Base-by-base conservation (phyloP, 1,284 basidiomycete species). In the Cerrena zonata region DNA sequence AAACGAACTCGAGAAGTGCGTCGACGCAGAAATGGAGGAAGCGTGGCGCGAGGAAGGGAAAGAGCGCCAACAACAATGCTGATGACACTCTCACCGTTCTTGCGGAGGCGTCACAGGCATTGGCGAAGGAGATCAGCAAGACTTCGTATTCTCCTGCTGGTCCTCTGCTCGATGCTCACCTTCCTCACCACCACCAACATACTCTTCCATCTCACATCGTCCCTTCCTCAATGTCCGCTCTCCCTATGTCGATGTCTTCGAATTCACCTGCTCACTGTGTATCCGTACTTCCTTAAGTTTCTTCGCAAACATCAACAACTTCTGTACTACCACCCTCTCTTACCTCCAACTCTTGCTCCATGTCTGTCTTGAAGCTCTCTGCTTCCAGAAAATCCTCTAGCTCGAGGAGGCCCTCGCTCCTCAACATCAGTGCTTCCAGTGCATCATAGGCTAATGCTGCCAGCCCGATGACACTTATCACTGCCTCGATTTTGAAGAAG, bases 61-160 rank as follows among this genome's bases (percentile, higher is more conserved):
- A 86, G 72, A 76, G 78, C 48, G 56, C 59, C 26, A 53, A 58
- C 40, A 48, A 50, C 2, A 54, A 58, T 22, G 47, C 59, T 4
- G 81, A 83, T 51, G 73, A 75, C 47, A 82, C 79, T 2, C 70
- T 89, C 54, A 76, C 79, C 11, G 85, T 84, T 5, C 78, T 94
- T 27, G 91, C 90, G 2, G 76, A 76, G 45, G 91, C 87, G 1
- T 89, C 86, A 3, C 89, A 94, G 64, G 77, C 81, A 5, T 77
- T 94, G 25, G 92, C 89, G 13, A 78, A 91, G 53, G 89, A 94
- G 69, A 79, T 94, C 55, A 88, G 84, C 62, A 76, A 77, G 54
- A 80, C 79, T 7, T 66, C 67, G 22, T 62, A 61, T 27, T 25
- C 40, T 19, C 49, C 55, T 40, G 39, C 10, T 40, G 10, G 19